Evolutionary conservation across 768 basidiomycete species (phyloP).

Genomic region (Tulasnella calospora): DNA sequence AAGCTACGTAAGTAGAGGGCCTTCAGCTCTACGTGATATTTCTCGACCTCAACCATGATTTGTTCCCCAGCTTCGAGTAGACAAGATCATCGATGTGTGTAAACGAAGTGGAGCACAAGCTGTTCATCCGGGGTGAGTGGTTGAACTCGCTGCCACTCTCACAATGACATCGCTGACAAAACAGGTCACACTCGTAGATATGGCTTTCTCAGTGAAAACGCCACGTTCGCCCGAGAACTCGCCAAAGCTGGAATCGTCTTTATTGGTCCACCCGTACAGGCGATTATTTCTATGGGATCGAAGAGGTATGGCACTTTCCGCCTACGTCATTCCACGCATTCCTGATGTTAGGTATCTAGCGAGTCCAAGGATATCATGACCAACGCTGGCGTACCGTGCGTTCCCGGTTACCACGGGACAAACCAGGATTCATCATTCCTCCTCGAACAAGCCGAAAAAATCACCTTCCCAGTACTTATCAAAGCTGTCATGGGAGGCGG

Average conservation of each 20-base stretch:
- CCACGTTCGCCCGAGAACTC: constrained; percentile 68
- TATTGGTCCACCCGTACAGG: constrained; percentile 82
- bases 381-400: constrained; percentile 83
- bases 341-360: constrained; percentile 39
- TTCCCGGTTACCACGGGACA: constrained; percentile 87
- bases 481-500: constrained; percentile 97
- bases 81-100: constrained; percentile 84
- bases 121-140: constrained; percentile 77
- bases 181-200: constrained; percentile 45
- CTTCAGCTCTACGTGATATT: not conserved
- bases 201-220: constrained; percentile 90
- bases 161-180: not conserved
- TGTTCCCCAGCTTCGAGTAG: constrained; percentile 61
- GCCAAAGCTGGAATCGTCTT: constrained; percentile 78
- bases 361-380: constrained; percentile 96
- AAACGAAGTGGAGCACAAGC: constrained; percentile 83
- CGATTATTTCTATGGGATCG: constrained; percentile 91
- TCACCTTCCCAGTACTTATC: constrained; percentile 88
- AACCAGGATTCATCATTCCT: constrained; percentile 74
- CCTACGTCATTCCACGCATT: not conserved
- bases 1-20: constrained; percentile 67
- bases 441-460: constrained; percentile 59
- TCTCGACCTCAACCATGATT: not conserved
- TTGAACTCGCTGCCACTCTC: not conserved
- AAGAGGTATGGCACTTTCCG: constrained; percentile 58